phyloP scores from a whole-genome alignment of 2,329 filamentous ascomycete genomes.

The Fusarium nygamai region DNA sequence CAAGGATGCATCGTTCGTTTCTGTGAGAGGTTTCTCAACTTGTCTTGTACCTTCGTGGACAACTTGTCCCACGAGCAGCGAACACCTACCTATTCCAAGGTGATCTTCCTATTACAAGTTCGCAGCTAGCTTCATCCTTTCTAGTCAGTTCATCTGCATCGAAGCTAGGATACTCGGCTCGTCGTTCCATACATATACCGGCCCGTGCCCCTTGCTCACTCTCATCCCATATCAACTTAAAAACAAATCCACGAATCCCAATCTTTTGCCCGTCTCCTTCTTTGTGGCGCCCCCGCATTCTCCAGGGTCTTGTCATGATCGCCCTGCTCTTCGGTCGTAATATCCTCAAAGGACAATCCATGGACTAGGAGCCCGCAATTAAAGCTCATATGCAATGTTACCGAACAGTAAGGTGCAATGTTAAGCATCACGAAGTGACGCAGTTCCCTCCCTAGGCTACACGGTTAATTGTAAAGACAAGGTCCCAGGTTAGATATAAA shows the following conservation, averaged over 20 bases:
- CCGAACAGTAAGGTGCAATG: not conserved
- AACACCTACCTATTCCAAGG: not conserved
- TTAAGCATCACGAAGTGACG: not conserved
- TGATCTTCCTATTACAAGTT: not conserved
- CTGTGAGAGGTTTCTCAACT: not conserved
- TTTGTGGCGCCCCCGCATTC: slow-evolving; percentile 37
- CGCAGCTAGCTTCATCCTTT: not conserved
- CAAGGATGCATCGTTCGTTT: not conserved
- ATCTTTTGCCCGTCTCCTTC: slow-evolving; percentile 10
- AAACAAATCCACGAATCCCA: slow-evolving; percentile 36
- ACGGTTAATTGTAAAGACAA: slow-evolving; percentile 35
- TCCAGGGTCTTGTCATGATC: slow-evolving; percentile 33
- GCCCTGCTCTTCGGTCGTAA: not conserved
- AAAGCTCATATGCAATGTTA: slow-evolving; percentile 5
- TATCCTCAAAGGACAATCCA: not conserved
- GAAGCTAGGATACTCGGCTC: slow-evolving; percentile 41
- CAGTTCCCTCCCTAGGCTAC: not conserved
- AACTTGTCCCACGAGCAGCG: not conserved
- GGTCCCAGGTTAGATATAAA: slow-evolving; percentile 19
- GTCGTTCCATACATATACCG: slow-evolving; percentile 32
- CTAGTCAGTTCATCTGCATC: not conserved
- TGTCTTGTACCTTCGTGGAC: not conserved
- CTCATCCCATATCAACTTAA: slow-evolving; percentile 12
- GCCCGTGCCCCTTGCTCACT: not conserved
- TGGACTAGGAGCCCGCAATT: not conserved